Conservation (phyloP, 1,139 yeast species). For the Lodderomyces elongisporus region DNA sequence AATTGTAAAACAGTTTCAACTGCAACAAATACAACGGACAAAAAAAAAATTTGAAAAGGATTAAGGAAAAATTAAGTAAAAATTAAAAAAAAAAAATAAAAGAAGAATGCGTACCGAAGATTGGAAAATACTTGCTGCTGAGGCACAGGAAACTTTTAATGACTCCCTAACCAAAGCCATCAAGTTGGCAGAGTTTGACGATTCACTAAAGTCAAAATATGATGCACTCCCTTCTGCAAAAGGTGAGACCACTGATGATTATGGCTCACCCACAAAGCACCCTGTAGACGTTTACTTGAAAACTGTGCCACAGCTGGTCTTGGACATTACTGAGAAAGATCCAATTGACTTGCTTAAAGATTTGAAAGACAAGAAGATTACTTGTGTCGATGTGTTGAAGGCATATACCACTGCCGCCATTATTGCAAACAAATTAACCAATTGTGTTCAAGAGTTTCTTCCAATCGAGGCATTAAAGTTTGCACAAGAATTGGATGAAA, state of each 20-base stretch:
- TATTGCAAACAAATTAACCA: slow-evolving; percentile 20
- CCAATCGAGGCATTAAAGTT: slow-evolving; percentile 16
- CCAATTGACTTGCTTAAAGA: slow-evolving; percentile 14
- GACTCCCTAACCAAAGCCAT: slow-evolving; percentile 15
- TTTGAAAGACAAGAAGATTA: slow-evolving; percentile 11
- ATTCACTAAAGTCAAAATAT: slow-evolving; percentile 10
- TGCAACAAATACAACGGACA: no score
- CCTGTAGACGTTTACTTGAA: slow-evolving; percentile 16
- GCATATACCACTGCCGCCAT: slow-evolving; percentile 24
- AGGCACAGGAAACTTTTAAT: slow-evolving; percentile 14
- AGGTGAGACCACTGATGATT: slow-evolving; percentile 17
- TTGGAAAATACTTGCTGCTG: slow-evolving; percentile 16
- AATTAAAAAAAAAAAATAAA: no score
- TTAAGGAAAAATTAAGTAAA: no score
- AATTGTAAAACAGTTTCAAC: no score
- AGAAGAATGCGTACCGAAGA: slow-evolving; percentile 10
- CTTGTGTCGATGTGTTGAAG: slow-evolving; percentile 25
- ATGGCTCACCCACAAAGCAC: slow-evolving; percentile 18
- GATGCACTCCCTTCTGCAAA: slow-evolving; percentile 18
- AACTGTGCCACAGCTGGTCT: slow-evolving; percentile 12
- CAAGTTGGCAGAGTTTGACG: slow-evolving; percentile 19
- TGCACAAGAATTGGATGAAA: slow-evolving; percentile 17
- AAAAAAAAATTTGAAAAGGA: no score
- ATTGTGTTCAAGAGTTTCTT: slow-evolving; percentile 19
- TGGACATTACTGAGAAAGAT: slow-evolving; percentile 16